Evolutionary conservation across 768 basidiomycete genomes (phyloP).

Genomic region (Hebeloma cylindrosporum): DNA sequence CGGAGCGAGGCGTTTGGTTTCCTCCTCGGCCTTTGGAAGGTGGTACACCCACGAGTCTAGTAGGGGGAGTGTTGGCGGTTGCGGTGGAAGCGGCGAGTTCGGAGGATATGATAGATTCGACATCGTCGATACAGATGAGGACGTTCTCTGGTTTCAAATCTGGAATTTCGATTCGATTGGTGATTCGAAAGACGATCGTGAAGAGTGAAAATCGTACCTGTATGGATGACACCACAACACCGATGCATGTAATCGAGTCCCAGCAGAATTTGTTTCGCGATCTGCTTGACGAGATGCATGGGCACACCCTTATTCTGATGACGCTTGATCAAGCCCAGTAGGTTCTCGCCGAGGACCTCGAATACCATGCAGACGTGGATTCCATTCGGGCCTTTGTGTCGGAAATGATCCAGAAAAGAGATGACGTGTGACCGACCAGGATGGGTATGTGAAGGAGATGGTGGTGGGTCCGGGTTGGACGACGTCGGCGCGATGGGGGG

Average conservation of each 20-base stretch:
- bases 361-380: conserved; percentile 99
- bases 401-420: conserved; percentile 96
- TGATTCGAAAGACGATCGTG: conserved; percentile 2
- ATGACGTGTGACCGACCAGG: conserved; percentile 94
- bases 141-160: conserved; percentile 99
- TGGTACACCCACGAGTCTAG: conserved; percentile 88
- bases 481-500: conserved; percentile 51
- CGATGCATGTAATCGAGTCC: conserved; percentile 98
- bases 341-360: conserved; percentile 96
- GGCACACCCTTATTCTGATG: conserved; percentile 99
- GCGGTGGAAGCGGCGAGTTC: conserved; percentile 59
- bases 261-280: conserved; percentile 93
- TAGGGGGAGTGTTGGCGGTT: conserved; percentile 48
- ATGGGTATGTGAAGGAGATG: conserved; percentile 68
- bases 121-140: conserved; percentile 94
- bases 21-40: conserved; percentile 92
- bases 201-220: conserved; percentile 48
- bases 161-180: conserved; percentile 21
- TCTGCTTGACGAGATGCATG: conserved; percentile 89
- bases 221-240: conserved; percentile 96
- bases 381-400: conserved; percentile 95
- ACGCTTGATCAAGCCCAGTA: conserved; percentile 94
- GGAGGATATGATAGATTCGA: conserved; percentile 86
- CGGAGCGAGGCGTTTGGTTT: conserved; percentile 89
- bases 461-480: conserved; percentile 48